Conservation (phyloP, 306 rosid species). For the Boehmeria nivea region DNA sequence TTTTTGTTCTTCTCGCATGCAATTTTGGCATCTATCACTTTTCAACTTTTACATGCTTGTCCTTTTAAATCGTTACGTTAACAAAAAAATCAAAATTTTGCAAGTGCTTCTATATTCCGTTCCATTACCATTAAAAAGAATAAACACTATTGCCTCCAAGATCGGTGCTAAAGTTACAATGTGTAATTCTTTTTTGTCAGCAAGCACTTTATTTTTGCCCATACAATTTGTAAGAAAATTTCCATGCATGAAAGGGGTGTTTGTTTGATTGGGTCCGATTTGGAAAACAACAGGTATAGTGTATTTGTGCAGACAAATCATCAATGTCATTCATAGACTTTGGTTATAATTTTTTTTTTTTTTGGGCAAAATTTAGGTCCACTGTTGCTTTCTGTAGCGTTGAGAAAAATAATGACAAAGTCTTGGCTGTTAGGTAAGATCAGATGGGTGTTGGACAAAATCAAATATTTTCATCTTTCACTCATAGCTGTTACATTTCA, state of each 20-base stretch:
- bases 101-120: neutral
- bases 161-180: neutral
- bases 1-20: neutral
- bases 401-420: conserved; percentile 21
- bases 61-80: neutral
- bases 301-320: conserved; percentile 2
- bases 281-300: conserved; percentile 18
- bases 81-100: neutral
- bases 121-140: neutral
- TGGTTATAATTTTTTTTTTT: neutral
- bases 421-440: conserved; percentile 20
- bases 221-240: neutral
- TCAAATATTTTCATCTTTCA: neutral
- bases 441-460: neutral
- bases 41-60: neutral
- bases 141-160: neutral
- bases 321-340: conserved; percentile 21
- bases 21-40: neutral
- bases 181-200: neutral
- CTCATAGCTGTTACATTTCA: neutral
- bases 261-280: conserved; percentile 15
- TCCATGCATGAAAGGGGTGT: neutral
- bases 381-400: conserved; percentile 9
- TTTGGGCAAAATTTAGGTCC: no score
- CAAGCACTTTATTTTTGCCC: conserved; percentile 4